Evolutionary conservation across 208 protist species (phyloP).

Genomic region (Trypanosoma mega): DNA sequence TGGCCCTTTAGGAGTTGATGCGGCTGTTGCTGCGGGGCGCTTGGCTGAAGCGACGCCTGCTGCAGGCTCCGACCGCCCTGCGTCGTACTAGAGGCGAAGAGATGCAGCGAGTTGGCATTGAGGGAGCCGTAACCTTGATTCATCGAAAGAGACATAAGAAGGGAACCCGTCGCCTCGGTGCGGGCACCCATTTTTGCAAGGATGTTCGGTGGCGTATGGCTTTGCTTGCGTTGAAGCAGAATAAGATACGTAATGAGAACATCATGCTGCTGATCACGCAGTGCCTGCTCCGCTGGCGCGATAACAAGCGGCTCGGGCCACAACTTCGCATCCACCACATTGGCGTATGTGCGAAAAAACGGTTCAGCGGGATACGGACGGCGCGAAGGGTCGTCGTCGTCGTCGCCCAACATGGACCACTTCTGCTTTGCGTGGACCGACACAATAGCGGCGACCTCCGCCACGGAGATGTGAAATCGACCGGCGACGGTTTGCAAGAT

Average conservation of each 20-base stretch:
- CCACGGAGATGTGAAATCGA: slow-evolving; percentile 47
- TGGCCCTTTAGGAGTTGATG: slow-evolving; percentile 7
- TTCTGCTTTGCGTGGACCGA: slow-evolving; percentile 49
- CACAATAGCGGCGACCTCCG: slow-evolving; percentile 53
- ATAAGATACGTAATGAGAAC: slow-evolving; percentile 79
- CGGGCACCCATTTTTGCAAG: slow-evolving; percentile 35
- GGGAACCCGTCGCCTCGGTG: slow-evolving; percentile 41
- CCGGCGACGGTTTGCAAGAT: slow-evolving; percentile 56
- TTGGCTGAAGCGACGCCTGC: slow-evolving; percentile 43
- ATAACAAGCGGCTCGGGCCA: slow-evolving; percentile 80
- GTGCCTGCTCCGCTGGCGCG: slow-evolving; percentile 55
- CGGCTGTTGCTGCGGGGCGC: slow-evolving; percentile 17
- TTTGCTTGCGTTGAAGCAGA: slow-evolving; percentile 63
- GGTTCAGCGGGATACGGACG: slow-evolving; percentile 55
- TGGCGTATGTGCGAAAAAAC: slow-evolving; percentile 76
- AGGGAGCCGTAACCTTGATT: slow-evolving; percentile 78
- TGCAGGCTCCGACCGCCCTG: slow-evolving; percentile 20
- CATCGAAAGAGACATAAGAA: slow-evolving; percentile 55
- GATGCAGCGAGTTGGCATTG: slow-evolving; percentile 79
- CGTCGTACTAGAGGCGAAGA: slow-evolving; percentile 28
- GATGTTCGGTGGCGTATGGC: slow-evolving; percentile 44
- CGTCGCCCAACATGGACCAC: slow-evolving; percentile 41
- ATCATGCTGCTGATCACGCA: slow-evolving; percentile 71
- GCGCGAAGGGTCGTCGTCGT: slow-evolving; percentile 12
- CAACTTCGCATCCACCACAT: slow-evolving; percentile 76